Evolutionary conservation across 257 asterid species (phyloP).

Genomic region (Marsdenia floribunda): DNA sequence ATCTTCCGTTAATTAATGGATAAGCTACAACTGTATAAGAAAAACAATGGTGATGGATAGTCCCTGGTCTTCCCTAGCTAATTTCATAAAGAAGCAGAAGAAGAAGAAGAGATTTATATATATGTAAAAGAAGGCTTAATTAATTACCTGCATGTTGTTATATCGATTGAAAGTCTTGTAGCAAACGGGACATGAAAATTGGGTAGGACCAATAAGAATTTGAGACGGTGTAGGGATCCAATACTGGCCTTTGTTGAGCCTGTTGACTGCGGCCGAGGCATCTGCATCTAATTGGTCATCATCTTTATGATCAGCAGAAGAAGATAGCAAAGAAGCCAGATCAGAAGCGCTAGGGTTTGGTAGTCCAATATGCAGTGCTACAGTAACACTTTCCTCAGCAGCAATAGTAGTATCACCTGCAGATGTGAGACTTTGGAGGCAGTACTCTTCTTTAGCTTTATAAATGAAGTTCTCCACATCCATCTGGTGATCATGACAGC

Average conservation of each 20-base stretch:
- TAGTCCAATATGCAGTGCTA: conserved; percentile 76
- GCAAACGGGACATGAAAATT: conserved; percentile 89
- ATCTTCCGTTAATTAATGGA: no score
- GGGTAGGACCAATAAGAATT: conserved; percentile 93
- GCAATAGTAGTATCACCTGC: neutral
- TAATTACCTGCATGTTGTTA: conserved; percentile 91
- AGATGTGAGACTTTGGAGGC: conserved; percentile 11
- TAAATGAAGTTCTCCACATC: conserved; percentile 11
- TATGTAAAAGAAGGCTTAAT: neutral
- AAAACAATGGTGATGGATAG: no score
- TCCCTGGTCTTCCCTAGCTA: no score
- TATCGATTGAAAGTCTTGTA: conserved; percentile 84
- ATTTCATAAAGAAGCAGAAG: no score
- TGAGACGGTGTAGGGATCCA: conserved; percentile 97
- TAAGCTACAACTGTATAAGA: no score
- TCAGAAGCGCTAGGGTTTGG: conserved; percentile 95
- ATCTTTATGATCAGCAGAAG: conserved; percentile 13
- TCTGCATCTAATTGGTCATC: conserved; percentile 22
- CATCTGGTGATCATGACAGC: conserved; percentile 6
- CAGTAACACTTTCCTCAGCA: conserved; percentile 41
- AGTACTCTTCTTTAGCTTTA: conserved; percentile 11
- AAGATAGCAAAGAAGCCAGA: conserved; percentile 46
- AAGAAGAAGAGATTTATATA: neutral
- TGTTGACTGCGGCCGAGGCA: conserved; percentile 31
- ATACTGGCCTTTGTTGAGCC: conserved; percentile 74